A percentile compares a stretch with the other conserved stretches of the same genome.
phyloP scores from a whole-genome alignment of 257 asterid genomes.

The Osmanthus fragrans region DNA sequence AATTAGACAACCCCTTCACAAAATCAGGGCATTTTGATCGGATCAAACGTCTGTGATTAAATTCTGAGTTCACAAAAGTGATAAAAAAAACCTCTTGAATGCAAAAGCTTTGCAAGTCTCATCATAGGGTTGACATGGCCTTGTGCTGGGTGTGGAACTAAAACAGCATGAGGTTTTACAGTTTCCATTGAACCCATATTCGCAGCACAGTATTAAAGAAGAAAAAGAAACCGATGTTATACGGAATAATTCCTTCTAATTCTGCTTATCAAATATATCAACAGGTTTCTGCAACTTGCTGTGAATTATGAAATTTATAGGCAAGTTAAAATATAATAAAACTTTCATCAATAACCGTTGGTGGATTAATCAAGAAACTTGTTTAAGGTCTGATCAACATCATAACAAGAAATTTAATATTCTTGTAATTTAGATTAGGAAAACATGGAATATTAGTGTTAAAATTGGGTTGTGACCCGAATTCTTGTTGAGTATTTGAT shows the following conservation, averaged over 20 bases:
- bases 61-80: constrained; percentile 53
- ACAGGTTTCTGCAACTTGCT: too few relatives aligned
- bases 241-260: too few relatives aligned
- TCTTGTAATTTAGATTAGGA: not conserved
- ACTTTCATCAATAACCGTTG: too few relatives aligned
- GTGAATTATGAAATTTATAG: not conserved
- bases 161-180: constrained; percentile 40
- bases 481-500: too few relatives aligned
- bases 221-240: too few relatives aligned
- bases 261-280: too few relatives aligned
- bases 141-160: constrained; percentile 55
- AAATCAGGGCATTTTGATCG: constrained; percentile 43
- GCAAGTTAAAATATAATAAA: not conserved
- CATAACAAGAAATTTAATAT: not conserved
- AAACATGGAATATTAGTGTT: not conserved
- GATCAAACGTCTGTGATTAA: constrained; percentile 47
- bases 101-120: constrained; percentile 48
- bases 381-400: not conserved
- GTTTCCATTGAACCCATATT: constrained; percentile 22
- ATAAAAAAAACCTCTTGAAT: constrained; percentile 45
- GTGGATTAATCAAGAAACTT: not conserved
- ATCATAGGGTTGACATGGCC: constrained; percentile 56
- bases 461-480: too few relatives aligned
- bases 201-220: not conserved
- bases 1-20: constrained; percentile 40